Conservation (phyloP, 192 early-diverging fungal species). For the Backusella psychrophila region DNA sequence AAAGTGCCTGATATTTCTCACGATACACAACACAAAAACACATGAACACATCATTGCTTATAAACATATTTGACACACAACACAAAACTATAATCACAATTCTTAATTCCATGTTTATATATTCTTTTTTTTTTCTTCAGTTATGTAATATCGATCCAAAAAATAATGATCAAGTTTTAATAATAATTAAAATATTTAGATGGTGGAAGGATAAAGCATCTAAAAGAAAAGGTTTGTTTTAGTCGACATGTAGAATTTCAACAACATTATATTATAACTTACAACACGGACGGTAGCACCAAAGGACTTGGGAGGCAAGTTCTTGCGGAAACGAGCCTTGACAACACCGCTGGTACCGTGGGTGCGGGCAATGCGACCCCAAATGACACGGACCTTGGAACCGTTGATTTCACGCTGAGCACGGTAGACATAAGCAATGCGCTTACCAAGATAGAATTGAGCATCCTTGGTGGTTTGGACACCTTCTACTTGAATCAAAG, state of each 20-base stretch:
- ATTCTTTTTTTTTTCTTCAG: neutral
- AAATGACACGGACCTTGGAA: constrained; percentile 94
- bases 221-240: constrained; percentile 35
- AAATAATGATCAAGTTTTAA: neutral
- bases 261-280: constrained; percentile 38
- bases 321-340: constrained; percentile 95
- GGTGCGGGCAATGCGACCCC: constrained; percentile 93
- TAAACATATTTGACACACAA: neutral
- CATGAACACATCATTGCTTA: neutral
- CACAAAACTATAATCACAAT: neutral
- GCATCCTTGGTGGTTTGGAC: constrained; percentile 87
- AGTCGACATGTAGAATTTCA: neutral
- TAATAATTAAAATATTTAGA: constrained; percentile 25
- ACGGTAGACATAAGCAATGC: constrained; percentile 96
- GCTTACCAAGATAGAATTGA: constrained; percentile 98
- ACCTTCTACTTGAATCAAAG: constrained; percentile 93
- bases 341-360: constrained; percentile 97
- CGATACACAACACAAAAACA: neutral
- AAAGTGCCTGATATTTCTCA: neutral
- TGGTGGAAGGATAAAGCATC: constrained; percentile 94
- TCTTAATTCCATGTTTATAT: neutral
- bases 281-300: constrained; percentile 91
- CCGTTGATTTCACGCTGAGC: constrained; percentile 86
- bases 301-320: constrained; percentile 94
- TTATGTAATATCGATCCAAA: constrained; percentile 3